Evolutionary conservation across 1,284 basidiomycete species (phyloP), one percentile per base, ranked within the genome.

Genomic region (Moniliella sp.): DNA sequence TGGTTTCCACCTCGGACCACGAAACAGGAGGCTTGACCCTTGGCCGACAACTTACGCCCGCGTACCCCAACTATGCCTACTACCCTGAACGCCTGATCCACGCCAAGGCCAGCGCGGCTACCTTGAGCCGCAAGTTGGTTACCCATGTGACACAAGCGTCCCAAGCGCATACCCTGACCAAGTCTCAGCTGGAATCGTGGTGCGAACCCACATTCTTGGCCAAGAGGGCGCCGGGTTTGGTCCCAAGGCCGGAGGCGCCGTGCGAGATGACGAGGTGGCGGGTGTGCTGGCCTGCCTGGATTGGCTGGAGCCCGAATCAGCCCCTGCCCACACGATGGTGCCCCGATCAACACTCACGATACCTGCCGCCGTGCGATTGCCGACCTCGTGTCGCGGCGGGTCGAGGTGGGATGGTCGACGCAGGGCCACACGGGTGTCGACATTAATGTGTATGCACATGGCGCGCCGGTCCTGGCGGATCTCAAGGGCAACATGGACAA

Each of bases 11-110:
- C 3, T 51, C 50, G 9, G 62, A 63, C 28, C 62, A 64, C 40
- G 62, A 64, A 35, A 64, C 63, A 4, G 63, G 63, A n/a, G 63
- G 63, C 0, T 33, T 64, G 3, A 42, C 61, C 2, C 34, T 64
- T 1, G 62, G 60, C 1, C 32, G 61, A 19, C 62, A 64, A 32
- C 39, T 64, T 4, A 45, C 34, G 2, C 27, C 33, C 2, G 41
- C 44, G 9, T 45, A 42, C 8, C 62, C 62, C 31, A 62, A 52
- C 36, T 52, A 52, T 26, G 44, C 41, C 10, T 61, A 57, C 45
- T 64, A 61, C 27, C 63, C 63, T 5, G 51, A 61, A 18, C 45
- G 48, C 2, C 34, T 64, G 14, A 27, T 44, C 23, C 50, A 56
- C 28, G 61, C 53, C 1, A 61, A 52, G 13, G 50, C 54, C 26